These are phyloP conservation scores for Solanum dulcamara DNA, from an alignment of 257 asterid species.

Conservation along the genomic window DNA sequence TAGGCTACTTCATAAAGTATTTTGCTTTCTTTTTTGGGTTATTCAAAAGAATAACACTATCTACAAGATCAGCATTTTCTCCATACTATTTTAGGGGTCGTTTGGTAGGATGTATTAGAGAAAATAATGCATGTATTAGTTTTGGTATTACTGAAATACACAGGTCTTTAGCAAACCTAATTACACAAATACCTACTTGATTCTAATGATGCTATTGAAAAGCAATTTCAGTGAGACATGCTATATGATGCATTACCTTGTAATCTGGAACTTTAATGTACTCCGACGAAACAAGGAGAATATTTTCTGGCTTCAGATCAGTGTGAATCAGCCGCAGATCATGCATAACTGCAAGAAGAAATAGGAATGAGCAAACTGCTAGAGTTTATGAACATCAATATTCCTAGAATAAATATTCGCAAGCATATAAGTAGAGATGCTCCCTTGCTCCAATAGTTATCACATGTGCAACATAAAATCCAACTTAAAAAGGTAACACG, in stretches of 20 bases:
- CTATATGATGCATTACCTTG: conserved; percentile 36
- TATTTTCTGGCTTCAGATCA: conserved; percentile 92
- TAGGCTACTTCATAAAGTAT: not conserved
- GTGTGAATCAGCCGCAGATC: conserved; percentile 81
- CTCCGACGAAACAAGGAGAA: conserved; percentile 83
- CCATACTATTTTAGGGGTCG: not conserved
- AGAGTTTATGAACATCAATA: not conserved
- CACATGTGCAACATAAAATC: not conserved
- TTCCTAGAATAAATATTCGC: not conserved
- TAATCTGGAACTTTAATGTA: conserved; percentile 55
- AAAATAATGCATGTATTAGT: no score
- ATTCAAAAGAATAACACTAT: not conserved
- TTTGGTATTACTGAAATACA: no score
- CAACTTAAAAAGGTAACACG: not conserved
- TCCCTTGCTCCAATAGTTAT: not conserved
- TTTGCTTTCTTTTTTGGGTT: not conserved
- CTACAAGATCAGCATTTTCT: not conserved
- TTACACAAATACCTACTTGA: not conserved
- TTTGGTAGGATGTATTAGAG: no score
- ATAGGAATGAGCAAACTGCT: not conserved
- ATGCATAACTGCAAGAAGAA: conserved; percentile 72
- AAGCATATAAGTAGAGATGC: not conserved
- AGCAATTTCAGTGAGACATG: not conserved
- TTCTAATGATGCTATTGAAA: not conserved
- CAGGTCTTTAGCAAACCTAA: not conserved